Percentiles rank a stretch among this genome's conserved stretches.
Conservation (phyloP, 1,139 yeast species). For the Blastobotrys apis region DNA sequence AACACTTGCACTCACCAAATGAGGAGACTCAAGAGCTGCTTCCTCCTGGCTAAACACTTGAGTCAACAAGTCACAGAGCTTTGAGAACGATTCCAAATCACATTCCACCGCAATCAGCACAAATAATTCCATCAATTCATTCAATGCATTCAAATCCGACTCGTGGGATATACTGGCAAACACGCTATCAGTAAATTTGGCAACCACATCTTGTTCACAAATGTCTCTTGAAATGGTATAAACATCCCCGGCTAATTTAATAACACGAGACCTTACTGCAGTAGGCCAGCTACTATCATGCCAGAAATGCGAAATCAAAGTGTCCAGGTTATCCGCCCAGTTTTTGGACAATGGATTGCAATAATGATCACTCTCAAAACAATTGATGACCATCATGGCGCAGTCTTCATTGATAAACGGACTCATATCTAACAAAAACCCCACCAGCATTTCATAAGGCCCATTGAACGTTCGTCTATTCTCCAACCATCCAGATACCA, state of each 20-base stretch:
- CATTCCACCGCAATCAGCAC: constrained; percentile 13
- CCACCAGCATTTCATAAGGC: constrained; percentile 44
- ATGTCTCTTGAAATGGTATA: constrained; percentile 28
- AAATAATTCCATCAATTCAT: constrained; percentile 33
- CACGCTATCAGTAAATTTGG: constrained; percentile 20
- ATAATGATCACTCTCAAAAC: constrained; percentile 47
- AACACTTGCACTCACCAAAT: constrained; percentile 1
- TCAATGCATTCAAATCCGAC: constrained; percentile 38
- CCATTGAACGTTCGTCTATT: constrained; percentile 36
- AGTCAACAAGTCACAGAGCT: constrained; percentile 8
- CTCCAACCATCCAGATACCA: constrained; percentile 21
- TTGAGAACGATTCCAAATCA: constrained; percentile 10
- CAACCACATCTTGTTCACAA: constrained; percentile 20
- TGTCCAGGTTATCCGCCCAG: constrained; percentile 50
- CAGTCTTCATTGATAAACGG: constrained; percentile 39
- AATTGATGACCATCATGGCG: constrained; percentile 43
- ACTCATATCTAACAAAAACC: constrained; percentile 43
- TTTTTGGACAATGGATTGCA: constrained; percentile 52
- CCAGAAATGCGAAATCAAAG: constrained; percentile 48
- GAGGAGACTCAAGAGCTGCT: neutral
- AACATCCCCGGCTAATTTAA: constrained; percentile 45
- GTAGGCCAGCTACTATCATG: constrained; percentile 32
- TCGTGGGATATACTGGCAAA: constrained; percentile 22
- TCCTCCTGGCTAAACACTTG: neutral
- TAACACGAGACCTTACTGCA: constrained; percentile 40